Evolutionary conservation across 2,329 filamentous ascomycete species (phyloP).

Genomic region (Trichocomaceae sp.): DNA sequence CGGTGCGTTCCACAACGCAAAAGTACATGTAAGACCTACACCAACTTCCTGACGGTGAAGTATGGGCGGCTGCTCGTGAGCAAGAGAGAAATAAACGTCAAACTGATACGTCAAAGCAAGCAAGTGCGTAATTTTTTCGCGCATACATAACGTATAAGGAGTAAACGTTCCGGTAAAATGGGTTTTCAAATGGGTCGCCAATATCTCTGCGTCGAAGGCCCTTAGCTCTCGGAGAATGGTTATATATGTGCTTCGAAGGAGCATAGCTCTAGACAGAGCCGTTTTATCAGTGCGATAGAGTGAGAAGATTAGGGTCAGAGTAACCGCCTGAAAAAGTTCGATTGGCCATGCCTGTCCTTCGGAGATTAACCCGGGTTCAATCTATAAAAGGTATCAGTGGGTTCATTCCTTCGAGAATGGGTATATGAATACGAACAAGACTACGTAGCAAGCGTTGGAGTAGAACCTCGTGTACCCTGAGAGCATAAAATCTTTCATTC

Average conservation of each 20-base stretch:
- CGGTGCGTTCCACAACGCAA: conserved; percentile 11
- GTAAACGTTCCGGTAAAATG: conserved; percentile 1
- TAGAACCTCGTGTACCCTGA: conserved; percentile 3
- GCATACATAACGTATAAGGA: conserved; percentile 4
- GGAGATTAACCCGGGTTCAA: not conserved
- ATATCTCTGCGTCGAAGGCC: not conserved
- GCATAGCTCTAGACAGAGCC: conserved; percentile 3
- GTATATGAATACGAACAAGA: not conserved
- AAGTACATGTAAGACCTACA: conserved; percentile 1
- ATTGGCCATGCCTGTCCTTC: conserved; percentile 3
- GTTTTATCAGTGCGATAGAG: conserved; percentile 9
- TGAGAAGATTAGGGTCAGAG: conserved; percentile 4
- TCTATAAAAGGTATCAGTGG: conserved; percentile 1
- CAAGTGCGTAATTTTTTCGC: conserved; percentile 1
- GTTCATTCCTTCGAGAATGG: too few species aligned
- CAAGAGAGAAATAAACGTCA: conserved; percentile 1
- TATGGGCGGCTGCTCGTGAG: conserved; percentile 1
- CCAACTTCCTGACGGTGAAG: conserved; percentile 8
- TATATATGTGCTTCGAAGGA: conserved; percentile 9
- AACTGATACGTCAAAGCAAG: conserved; percentile 6
- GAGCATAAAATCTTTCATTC: conserved; percentile 5
- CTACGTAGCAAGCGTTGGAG: conserved; percentile 4
- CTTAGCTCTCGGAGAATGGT: conserved; percentile 7
- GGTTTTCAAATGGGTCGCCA: not conserved
- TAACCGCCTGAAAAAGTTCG: conserved; percentile 3